These are phyloP conservation scores for Massospora cicadina DNA, from an alignment of 371 early-diverging fungal genomes.

Conservation along the genomic window DNA sequence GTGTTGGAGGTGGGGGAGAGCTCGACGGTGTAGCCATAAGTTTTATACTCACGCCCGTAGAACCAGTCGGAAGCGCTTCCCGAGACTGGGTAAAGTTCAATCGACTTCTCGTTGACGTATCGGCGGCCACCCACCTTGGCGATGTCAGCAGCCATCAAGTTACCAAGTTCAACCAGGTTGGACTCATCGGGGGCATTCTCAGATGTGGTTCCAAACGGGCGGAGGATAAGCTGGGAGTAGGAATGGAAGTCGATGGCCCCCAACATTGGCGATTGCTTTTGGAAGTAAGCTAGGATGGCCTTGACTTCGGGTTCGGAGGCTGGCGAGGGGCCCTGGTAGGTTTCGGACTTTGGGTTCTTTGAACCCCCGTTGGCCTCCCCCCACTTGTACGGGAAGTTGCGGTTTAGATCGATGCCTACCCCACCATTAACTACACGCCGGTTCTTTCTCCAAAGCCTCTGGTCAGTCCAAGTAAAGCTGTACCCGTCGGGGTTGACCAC, in stretches of 20 bases:
- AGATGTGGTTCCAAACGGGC: conserved; percentile 16
- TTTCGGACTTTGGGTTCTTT: conserved; percentile 18
- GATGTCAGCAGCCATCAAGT: conserved; percentile 1
- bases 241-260: conserved; percentile 29
- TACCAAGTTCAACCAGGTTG: background rate
- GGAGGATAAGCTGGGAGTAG: conserved; percentile 18
- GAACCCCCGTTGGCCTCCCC: conserved; percentile 23
- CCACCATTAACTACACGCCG: conserved; percentile 9
- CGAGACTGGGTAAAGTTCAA: conserved; percentile 9
- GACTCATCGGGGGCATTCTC: conserved; percentile 3
- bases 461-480: conserved; percentile 18
- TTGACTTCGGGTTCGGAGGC: conserved; percentile 24
- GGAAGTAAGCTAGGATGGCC: conserved; percentile 18
- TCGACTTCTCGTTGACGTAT: conserved; percentile 1
- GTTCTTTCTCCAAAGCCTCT: conserved; percentile 30
- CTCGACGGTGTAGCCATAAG: conserved; percentile 12
- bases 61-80: conserved; percentile 12
- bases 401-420: conserved; percentile 13
- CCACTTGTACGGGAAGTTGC: conserved; percentile 26
- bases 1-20: conserved; percentile 7
- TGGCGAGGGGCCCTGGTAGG: conserved; percentile 24
- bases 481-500: conserved; percentile 32
- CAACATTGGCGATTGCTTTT: conserved; percentile 15
- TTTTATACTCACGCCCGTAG: conserved; percentile 4
- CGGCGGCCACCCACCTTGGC: background rate